Conservation (phyloP, 768 basidiomycete species). For the Mycena sanguinolenta region DNA sequence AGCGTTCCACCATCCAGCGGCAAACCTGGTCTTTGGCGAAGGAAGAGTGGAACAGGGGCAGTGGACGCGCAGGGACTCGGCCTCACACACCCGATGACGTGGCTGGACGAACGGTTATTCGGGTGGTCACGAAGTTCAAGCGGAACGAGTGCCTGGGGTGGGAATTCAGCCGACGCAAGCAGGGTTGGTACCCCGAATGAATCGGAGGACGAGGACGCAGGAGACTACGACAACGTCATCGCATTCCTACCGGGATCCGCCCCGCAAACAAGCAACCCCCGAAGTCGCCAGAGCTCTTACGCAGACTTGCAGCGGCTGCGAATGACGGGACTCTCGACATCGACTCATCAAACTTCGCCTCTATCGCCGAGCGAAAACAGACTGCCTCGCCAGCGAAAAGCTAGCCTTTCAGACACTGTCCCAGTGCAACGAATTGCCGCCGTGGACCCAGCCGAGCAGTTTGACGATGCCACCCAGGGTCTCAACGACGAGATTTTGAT, state of each 20-base stretch:
- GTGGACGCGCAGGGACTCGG: conserved; percentile 87
- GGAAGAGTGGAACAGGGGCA: conserved; percentile 84
- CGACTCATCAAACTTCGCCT: neutral
- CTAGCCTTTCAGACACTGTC: conserved; percentile 76
- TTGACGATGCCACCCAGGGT: conserved; percentile 73
- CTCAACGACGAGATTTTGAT: conserved; percentile 74
- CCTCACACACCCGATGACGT: conserved; percentile 92
- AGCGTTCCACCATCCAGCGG: conserved; percentile 85
- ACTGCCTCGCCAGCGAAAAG: conserved; percentile 57
- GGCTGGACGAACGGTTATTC: conserved; percentile 94
- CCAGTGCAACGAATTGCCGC: conserved; percentile 73
- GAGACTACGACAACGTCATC: conserved; percentile 92
- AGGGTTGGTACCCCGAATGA: conserved; percentile 78
- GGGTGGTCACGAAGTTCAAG: conserved; percentile 89
- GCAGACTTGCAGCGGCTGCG: conserved; percentile 85
- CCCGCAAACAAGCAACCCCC: conserved; percentile 59
- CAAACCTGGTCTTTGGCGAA: conserved; percentile 79
- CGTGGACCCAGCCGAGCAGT: conserved; percentile 68
- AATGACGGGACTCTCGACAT: conserved; percentile 41
- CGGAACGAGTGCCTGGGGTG: conserved; percentile 91
- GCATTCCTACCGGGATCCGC: conserved; percentile 70
- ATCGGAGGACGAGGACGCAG: conserved; percentile 88
- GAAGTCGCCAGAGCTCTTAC: conserved; percentile 80
- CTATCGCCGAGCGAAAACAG: conserved; percentile 10
- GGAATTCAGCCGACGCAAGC: conserved; percentile 65